Base-by-base conservation (phyloP, 345 rosid species). In the Pelargonium nanum region DNA sequence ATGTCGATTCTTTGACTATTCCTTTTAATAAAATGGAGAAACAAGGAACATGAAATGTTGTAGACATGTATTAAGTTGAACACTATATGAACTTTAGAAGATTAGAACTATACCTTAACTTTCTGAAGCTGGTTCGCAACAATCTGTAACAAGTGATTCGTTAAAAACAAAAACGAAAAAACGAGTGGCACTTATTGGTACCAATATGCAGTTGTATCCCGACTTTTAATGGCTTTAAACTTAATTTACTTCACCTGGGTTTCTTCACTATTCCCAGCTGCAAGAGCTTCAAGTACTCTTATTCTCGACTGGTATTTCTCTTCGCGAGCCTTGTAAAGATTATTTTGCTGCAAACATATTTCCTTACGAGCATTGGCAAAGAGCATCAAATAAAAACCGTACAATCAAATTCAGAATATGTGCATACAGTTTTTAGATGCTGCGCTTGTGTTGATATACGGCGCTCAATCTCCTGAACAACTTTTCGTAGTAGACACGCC, bases 381-480 rank as follows among this genome's bases (percentile, higher is more conserved):
- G 5, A n/a, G 17, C 40, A 24, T 24, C 6, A 17, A 22, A 62
- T 24, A 44, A 52, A n/a, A 71, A 60, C 17, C 15, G 53, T 40
- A 50, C 19, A 1, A 56, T 55, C 52, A 15, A 22, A 22, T 19
- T 24, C 54, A 24, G 34, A 34, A 56, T 64, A 48, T 48, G 58
- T 45, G 53, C 15, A 55, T 30, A 93, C 99, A 26, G 90, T 93
- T 87, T 90, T 77, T 63, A 93, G 69, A 68, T 87, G 97, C 25
- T 90, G 97, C 48, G 97, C 90, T 78, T 93, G 99, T 66, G 99
- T 93, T 65, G 99, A 86, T 76, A 93, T 85, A 1, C 99, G 92
- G 20, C 96, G 76, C 74, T 86, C 99, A 59, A 93, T 90, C 86
- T 93, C 97, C 72, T 80, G 99, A 66, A 86, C 95, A 4, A 87